phyloP scores from a whole-genome alignment of 768 basidiomycete species.

The Suillus ampliporus region DNA sequence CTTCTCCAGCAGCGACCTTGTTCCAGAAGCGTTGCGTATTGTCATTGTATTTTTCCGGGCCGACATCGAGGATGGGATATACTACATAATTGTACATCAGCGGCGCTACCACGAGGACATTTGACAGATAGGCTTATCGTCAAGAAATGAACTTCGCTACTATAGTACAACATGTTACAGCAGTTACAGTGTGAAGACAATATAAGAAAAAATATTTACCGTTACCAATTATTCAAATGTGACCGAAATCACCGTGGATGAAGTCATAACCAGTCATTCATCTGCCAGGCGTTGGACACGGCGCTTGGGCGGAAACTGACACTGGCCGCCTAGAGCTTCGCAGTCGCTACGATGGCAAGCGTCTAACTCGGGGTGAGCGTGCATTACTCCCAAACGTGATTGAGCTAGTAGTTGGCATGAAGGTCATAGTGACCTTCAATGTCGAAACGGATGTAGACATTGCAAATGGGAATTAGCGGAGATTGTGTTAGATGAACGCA shows the following conservation, averaged over 20 bases:
- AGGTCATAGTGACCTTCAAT: conserved; percentile 29
- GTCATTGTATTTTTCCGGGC: no score
- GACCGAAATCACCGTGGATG: conserved; percentile 34
- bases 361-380: fast-evolving
- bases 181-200: no score
- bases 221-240: no score
- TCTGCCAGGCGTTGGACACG: conserved; percentile 37
- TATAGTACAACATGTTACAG: no score
- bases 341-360: conserved; percentile 1
- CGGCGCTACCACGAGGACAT: no score
- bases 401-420: not conserved
- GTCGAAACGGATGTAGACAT: conserved; percentile 46
- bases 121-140: no score
- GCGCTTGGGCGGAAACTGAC: conserved; percentile 7
- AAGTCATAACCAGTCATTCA: conserved; percentile 28
- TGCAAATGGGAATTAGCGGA: conserved; percentile 40
- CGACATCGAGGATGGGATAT: no score
- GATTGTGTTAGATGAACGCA: conserved; percentile 39
- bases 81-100: no score
- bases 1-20: no score
- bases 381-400: not conserved
- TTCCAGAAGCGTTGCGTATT: no score
- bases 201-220: no score
- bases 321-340: conserved; percentile 21
- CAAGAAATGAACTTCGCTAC: no score